Base-by-base conservation (phyloP, 495 filamentous ascomycete species). In the Talaromyces wortmannii region DNA sequence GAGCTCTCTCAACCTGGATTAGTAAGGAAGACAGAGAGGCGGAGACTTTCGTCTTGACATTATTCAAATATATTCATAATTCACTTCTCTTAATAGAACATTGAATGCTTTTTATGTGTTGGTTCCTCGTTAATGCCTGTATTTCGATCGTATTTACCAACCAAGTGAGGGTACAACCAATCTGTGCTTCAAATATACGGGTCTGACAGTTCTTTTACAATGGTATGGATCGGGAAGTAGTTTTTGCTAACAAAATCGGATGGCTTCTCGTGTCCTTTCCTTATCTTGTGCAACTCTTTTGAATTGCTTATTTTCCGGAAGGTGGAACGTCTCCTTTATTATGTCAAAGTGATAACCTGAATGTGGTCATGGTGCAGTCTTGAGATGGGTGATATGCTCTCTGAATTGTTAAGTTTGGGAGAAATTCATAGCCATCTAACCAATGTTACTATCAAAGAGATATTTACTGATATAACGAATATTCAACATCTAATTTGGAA, bases 71-170 rank as follows among this genome's bases (percentile, higher is more conserved):
- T 48, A 48, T 30, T 48, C 46, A 48, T 48, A 18, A 48, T 48
- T 48, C 7, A 48, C 46, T 48, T 48, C 46, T 48, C 46, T 48
- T n/a, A 48, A 48, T 48, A 48, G n/a, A n/a, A n/a, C n/a, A n/a
- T n/a, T n/a, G 18, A 48, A 48, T 48, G 46, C 46, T 48, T 48
- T 48, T 48, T n/a, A 48, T 18, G 46, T 30, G 46, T 48, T 48
- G 18, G 46, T 48, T 17, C 46, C 46, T 48, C 46, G 18, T 30
- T 48, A 30, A 48, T 48, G n/a, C 46, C 46, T 17, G 18, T 48
- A 48, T 48, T 48, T 48, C n/a, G 46, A 48, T 48, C 15, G 33
- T 48, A 48, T 48, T 13, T 48, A 48, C 46, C 6, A 48, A 18
- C 46, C 46, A 17, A 48, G 12, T 48, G 18, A 48, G 46, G 46